Evolutionary conservation across 345 rosid genomes (phyloP), one percentile per base, ranked within the genome.

Genomic region (Populus alba): DNA sequence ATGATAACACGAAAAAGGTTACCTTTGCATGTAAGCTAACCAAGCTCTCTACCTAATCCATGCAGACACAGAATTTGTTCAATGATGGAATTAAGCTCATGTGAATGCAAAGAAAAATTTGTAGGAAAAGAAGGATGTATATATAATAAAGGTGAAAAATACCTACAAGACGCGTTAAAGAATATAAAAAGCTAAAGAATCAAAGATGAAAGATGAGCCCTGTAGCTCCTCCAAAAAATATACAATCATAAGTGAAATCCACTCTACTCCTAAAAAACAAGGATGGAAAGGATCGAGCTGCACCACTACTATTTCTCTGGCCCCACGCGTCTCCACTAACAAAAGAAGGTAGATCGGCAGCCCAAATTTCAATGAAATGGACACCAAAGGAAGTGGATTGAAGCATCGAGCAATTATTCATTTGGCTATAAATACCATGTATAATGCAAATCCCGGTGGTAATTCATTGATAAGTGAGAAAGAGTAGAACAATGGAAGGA

Each of bases 321-420:
- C 59, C 84, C 84, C 66, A 75, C 82, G 75, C 81, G 82, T 80
- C 75, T 82, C 81, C 84, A 76, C 80, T 72, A 8, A 13, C 47
- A n/a, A 7, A 61, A 66, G 62, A 55, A 22, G 25, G 25, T 25
- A 8, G 6, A 18, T 16, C 1, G 15, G 27, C 15, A 70, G 66
- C 18, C 25, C 55, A 49, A 51, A 45, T 71, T n/a, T 74, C 31
- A 75, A n/a, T 12, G 65, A 76, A 66, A 65, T 71, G 63, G 81
- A 61, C 71, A 45, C 25, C 62, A 33, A 61, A 31, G 38, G 74
- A 27, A 69, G 75, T 61, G 29, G 77, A 49, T 70, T 70, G 62
- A 55, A 22, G 10, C 39, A 76, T 20, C 17, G 70, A 70, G 37
- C 49, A 80, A 41, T 41, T 41, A 41, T 41, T 41, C 53, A 27